A percentile compares a stretch with the other conserved stretches of the same genome.
These are phyloP conservation scores for Monosporascus sp. DNA, from an alignment of 2,329 filamentous ascomycete species.

Conservation along the genomic window DNA sequence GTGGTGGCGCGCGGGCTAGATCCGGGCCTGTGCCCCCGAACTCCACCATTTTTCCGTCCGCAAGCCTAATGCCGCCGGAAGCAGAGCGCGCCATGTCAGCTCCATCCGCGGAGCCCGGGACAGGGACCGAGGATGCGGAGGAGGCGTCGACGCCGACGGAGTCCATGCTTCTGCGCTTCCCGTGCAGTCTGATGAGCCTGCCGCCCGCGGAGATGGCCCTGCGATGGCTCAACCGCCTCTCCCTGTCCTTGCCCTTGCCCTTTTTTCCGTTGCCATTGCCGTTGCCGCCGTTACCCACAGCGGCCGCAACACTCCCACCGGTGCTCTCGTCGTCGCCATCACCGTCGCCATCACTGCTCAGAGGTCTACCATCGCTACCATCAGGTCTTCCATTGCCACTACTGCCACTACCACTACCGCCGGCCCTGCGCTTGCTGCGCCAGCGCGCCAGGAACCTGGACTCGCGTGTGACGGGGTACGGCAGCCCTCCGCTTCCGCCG, in stretches of 20 bases:
- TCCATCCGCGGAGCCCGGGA: neutral
- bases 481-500: neutral
- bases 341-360: neutral
- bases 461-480: neutral
- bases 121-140: constrained; percentile 2
- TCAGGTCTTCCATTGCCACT: neutral
- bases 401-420: neutral
- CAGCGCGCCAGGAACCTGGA: neutral
- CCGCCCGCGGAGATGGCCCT: neutral
- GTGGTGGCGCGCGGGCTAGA: neutral
- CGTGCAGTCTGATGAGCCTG: neutral
- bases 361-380: neutral
- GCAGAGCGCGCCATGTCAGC: constrained; percentile 20
- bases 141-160: constrained; percentile 5
- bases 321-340: neutral
- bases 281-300: neutral
- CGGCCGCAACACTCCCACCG: neutral
- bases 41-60: constrained; percentile 21
- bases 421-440: neutral
- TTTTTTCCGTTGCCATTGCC: neutral
- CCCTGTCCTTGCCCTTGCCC: neutral
- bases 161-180: neutral
- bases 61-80: constrained; percentile 22
- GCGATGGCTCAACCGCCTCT: neutral
- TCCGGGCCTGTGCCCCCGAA: constrained; percentile 13